phyloP scores from a whole-genome alignment of 495 filamentous ascomycete species.

The Penicillium pulvis region DNA sequence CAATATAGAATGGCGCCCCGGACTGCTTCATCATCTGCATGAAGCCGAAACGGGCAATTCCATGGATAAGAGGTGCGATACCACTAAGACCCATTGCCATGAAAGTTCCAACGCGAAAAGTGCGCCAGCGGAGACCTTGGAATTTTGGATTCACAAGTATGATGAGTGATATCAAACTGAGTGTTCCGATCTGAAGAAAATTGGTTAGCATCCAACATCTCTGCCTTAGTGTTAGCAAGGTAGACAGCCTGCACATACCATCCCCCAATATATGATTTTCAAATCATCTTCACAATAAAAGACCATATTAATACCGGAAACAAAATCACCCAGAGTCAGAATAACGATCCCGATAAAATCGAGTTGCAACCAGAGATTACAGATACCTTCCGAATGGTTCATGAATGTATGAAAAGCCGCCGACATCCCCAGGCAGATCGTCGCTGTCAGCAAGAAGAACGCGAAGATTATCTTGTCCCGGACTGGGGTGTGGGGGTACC shows the following conservation, averaged over 20 bases:
- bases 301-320: conserved; percentile 33
- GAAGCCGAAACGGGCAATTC: conserved; percentile 6
- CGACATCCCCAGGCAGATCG: conserved; percentile 27
- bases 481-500: neutral
- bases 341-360: conserved; percentile 30
- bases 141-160: conserved; percentile 8
- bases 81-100: conserved; percentile 8
- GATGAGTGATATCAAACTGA: neutral
- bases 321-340: conserved; percentile 26
- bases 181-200: neutral
- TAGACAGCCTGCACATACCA: conserved; percentile 3
- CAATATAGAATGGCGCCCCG: conserved; percentile 5
- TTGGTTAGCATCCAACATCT: neutral
- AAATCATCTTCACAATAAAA: conserved; percentile 29
- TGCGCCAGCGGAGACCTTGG: conserved; percentile 10
- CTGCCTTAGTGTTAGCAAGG: neutral
- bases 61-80: conserved; percentile 9
- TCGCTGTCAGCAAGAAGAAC: conserved; percentile 31
- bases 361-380: conserved; percentile 27
- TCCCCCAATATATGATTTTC: conserved; percentile 9
- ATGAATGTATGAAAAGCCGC: conserved; percentile 32
- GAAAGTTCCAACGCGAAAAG: conserved; percentile 9
- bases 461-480: conserved; percentile 22
- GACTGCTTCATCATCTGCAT: conserved; percentile 5
- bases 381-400: conserved; percentile 29